Evolutionary conservation across 2,329 filamentous ascomycete genomes (phyloP).

Genomic region (Fusarium sp.): DNA sequence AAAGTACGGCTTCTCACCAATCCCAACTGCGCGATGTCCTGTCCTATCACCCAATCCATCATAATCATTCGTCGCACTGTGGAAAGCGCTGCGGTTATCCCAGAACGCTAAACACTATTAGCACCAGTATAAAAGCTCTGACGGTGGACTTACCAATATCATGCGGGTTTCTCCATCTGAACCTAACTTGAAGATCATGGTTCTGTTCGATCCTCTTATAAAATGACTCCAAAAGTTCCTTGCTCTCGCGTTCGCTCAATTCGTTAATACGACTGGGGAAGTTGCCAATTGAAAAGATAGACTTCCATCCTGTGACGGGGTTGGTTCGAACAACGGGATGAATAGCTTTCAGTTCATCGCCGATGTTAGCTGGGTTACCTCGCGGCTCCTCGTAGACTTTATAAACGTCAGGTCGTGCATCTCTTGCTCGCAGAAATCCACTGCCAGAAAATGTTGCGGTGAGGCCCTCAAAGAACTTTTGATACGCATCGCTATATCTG

Average conservation of each 20-base stretch:
- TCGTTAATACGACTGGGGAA: constrained; percentile 58
- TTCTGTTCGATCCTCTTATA: constrained; percentile 56
- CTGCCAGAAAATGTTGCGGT: constrained; percentile 57
- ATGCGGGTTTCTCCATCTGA: constrained; percentile 58
- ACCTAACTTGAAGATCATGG: constrained; percentile 61
- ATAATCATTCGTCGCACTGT: constrained; percentile 69
- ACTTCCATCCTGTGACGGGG: constrained; percentile 71
- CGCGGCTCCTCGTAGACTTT: constrained; percentile 49
- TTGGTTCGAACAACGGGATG: constrained; percentile 71
- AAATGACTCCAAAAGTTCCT: constrained; percentile 55
- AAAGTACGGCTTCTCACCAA: constrained; percentile 66
- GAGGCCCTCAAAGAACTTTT: constrained; percentile 62
- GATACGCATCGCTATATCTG: constrained; percentile 61
- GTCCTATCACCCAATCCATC: constrained; percentile 61
- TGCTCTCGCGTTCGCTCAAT: constrained; percentile 55
- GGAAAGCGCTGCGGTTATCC: constrained; percentile 70
- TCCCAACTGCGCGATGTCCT: constrained; percentile 64
- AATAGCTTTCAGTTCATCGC: constrained; percentile 57
- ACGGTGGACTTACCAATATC: constrained; percentile 46
- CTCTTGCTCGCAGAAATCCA: constrained; percentile 21
- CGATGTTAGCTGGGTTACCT: constrained; percentile 57
- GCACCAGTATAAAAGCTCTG: fast-evolving
- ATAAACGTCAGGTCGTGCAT: constrained; percentile 46
- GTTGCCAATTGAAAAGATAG: constrained; percentile 55
- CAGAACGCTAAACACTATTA: constrained; percentile 59